A percentile compares a stretch with the other conserved stretches of the same genome.
Conservation (phyloP, 2,329 filamentous ascomycete species). For the Epichloe sp. region DNA sequence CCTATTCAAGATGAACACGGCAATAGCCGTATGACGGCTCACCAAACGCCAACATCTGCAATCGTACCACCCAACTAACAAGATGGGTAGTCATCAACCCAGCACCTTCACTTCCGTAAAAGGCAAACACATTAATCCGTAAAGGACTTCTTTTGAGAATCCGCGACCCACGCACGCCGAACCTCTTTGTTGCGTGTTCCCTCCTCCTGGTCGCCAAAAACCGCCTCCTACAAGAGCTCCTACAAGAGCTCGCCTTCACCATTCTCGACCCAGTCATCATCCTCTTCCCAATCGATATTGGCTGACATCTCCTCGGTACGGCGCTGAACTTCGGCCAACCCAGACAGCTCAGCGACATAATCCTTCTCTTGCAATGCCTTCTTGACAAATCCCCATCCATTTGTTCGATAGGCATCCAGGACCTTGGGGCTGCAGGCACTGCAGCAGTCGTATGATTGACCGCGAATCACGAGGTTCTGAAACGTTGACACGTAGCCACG, state of each 20-base stretch:
- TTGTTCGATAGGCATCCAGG: slow-evolving; percentile 49
- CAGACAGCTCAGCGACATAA: slow-evolving; percentile 66
- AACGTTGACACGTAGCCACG: slow-evolving; percentile 66
- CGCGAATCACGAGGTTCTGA: slow-evolving; percentile 59
- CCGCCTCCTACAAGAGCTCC: slow-evolving; percentile 14
- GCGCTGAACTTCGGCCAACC: slow-evolving; percentile 58
- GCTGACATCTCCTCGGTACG: slow-evolving; percentile 37
- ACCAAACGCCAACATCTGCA: neutral
- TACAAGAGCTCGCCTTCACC: slow-evolving; percentile 42
- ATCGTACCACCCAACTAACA: neutral
- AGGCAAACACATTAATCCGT: too few species aligned
- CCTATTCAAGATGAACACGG: neutral
- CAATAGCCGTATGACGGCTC: neutral
- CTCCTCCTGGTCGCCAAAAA: neutral
- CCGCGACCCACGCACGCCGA: neutral
- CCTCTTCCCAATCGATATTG: slow-evolving; percentile 49
- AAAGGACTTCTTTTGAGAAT: neutral
- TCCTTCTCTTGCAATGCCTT: slow-evolving; percentile 60
- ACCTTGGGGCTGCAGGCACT: slow-evolving; percentile 66
- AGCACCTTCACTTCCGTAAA: too few species aligned
- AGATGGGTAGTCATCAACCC: neutral
- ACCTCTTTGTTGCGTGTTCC: neutral
- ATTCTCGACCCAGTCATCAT: slow-evolving; percentile 35
- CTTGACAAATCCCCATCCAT: slow-evolving; percentile 68
- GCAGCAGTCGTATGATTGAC: slow-evolving; percentile 66